A percentile compares a stretch with the other conserved stretches of the same genome.
phyloP scores from a whole-genome alignment of 1,139 yeast species.

The Pichia sp. region DNA sequence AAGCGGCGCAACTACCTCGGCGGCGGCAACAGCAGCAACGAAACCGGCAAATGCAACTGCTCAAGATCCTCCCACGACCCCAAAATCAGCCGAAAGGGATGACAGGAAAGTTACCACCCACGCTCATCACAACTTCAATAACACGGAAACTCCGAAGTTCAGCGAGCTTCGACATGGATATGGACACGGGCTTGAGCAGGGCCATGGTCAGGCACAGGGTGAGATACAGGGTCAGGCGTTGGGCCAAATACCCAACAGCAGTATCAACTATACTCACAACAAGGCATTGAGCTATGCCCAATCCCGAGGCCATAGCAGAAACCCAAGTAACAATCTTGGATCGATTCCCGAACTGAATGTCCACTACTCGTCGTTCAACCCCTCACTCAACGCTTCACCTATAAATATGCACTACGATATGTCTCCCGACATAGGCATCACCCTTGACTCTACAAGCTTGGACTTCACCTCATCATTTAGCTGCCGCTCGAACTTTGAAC shows the following conservation, averaged over 20 bases:
- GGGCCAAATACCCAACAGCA: background rate
- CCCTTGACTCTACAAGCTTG: slow-evolving; percentile 20
- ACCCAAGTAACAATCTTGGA: slow-evolving; percentile 20
- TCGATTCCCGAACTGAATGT: slow-evolving; percentile 38
- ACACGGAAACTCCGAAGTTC: background rate
- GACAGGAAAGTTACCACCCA: background rate
- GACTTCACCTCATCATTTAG: slow-evolving; percentile 53
- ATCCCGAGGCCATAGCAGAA: slow-evolving; percentile 6
- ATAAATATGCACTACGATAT: slow-evolving; percentile 12
- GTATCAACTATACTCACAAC: background rate
- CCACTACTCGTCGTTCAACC: slow-evolving; percentile 34
- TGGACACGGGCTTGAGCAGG: too few species aligned
- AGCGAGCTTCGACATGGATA: background rate
- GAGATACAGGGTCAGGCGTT: too few species aligned
- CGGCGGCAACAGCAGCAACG: background rate
- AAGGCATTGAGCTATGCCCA: background rate
- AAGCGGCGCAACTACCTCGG: slow-evolving; percentile 11
- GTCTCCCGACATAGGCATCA: slow-evolving; percentile 1
- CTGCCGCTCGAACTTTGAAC: slow-evolving; percentile 58
- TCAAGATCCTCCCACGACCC: background rate
- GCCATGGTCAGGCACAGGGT: too few species aligned
- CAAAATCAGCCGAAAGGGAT: slow-evolving; percentile 1
- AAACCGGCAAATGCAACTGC: background rate
- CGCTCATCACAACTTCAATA: background rate
- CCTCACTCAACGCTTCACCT: slow-evolving; percentile 18